Conservation (phyloP, 2,329 filamentous ascomycete species). For the Colletotrichum sp. region DNA sequence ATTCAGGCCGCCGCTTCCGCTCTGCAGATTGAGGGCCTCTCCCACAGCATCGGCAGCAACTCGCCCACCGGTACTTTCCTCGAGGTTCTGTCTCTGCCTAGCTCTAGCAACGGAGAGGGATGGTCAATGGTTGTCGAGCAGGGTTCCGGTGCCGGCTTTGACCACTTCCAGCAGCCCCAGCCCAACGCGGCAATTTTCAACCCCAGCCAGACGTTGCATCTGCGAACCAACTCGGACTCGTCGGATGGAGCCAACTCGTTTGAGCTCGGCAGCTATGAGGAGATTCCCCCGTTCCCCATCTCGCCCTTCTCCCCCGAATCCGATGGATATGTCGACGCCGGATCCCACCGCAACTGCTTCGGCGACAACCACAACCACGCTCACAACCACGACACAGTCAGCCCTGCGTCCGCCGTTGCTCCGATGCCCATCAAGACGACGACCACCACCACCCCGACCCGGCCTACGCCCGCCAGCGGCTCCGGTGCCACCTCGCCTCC, state of each 20-base stretch:
- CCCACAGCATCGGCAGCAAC: slow-evolving; percentile 49
- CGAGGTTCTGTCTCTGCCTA: slow-evolving; percentile 82
- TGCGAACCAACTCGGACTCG: slow-evolving; percentile 86
- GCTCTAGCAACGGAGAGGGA: slow-evolving; percentile 78
- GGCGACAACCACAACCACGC: slow-evolving; percentile 56
- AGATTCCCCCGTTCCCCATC: slow-evolving; percentile 72
- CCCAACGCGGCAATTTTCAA: slow-evolving; percentile 82
- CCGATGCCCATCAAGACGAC: slow-evolving; percentile 73
- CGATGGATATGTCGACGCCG: slow-evolving; percentile 71
- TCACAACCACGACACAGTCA: slow-evolving; percentile 56
- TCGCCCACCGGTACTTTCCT: slow-evolving; percentile 65
- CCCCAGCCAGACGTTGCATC: slow-evolving; percentile 86
- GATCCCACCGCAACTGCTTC: slow-evolving; percentile 66
- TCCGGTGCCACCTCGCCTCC: slow-evolving; percentile 66
- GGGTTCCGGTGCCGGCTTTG: slow-evolving; percentile 52
- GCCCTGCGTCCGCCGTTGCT: slow-evolving; percentile 70
- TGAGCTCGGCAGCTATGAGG: slow-evolving; percentile 81
- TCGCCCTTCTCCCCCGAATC: slow-evolving; percentile 85
- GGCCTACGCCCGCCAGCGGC: slow-evolving; percentile 65
- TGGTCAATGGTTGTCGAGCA: slow-evolving; percentile 72
- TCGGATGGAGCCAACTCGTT: slow-evolving; percentile 73
- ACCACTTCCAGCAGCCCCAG: slow-evolving; percentile 62
- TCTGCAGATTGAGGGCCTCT: slow-evolving; percentile 57
- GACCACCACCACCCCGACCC: slow-evolving; percentile 59
- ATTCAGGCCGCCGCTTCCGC: slow-evolving; percentile 65